Percentiles rank a stretch among this genome's conserved stretches.
phyloP scores from a whole-genome alignment of 805 yeast genomes.

The Candida caryicola region DNA sequence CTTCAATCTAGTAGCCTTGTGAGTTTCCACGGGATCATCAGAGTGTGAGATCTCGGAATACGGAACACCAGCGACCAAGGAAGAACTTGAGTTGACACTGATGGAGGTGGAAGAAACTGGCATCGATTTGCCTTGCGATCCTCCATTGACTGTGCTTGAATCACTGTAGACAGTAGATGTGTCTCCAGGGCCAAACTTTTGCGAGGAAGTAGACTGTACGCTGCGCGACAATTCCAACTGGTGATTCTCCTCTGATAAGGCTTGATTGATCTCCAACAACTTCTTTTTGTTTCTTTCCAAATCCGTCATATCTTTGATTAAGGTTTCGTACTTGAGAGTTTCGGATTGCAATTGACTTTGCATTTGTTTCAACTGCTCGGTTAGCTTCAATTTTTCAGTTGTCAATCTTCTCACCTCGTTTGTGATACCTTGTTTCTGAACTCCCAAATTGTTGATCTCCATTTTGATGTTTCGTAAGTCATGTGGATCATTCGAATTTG shows the following conservation, averaged over 20 bases:
- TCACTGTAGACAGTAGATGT: constrained; percentile 3
- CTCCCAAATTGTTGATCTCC: constrained; percentile 40
- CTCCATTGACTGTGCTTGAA: neutral
- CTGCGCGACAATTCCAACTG: constrained; percentile 11
- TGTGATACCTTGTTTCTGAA: constrained; percentile 20
- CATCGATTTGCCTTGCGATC: neutral
- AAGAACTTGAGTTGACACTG: neutral
- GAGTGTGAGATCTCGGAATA: constrained; percentile 7
- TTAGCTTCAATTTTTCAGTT: constrained; percentile 28
- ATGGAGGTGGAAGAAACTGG: neutral
- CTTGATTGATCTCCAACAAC: constrained; percentile 31
- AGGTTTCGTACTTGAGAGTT: constrained; percentile 39
- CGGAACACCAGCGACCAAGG: constrained; percentile 12
- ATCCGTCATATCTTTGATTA: constrained; percentile 50
- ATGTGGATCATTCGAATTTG: constrained; percentile 25
- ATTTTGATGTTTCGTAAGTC: constrained; percentile 35
- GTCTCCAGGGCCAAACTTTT: neutral
- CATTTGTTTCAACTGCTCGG: constrained; percentile 36
- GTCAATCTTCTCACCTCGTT: constrained; percentile 25
- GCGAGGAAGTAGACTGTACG: neutral
- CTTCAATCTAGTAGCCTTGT: constrained; percentile 41
- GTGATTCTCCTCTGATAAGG: constrained; percentile 21
- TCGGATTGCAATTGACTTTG: constrained; percentile 41
- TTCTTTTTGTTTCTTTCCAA: constrained; percentile 47
- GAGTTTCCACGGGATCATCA: constrained; percentile 26